These are phyloP conservation scores for Suhomyces sp. DNA, from an alignment of 805 yeast species.

Conservation along the genomic window DNA sequence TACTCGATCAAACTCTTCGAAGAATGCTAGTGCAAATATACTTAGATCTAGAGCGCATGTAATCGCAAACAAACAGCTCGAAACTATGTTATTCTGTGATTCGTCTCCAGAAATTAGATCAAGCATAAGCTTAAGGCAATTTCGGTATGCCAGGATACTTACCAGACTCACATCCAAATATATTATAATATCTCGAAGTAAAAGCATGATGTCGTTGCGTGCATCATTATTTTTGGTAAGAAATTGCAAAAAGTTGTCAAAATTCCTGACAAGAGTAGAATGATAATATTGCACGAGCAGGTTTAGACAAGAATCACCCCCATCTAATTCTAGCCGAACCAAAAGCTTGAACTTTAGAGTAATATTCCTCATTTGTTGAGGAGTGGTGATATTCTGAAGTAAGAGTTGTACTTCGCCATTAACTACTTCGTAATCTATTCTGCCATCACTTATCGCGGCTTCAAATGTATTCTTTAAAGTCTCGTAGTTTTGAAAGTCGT, in stretches of 20 bases:
- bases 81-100: constrained; percentile 2
- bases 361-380: neutral
- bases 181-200: neutral
- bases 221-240: neutral
- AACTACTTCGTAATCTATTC: neutral
- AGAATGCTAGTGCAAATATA: constrained; percentile 7
- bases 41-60: constrained; percentile 9
- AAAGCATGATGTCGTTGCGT: neutral
- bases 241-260: neutral
- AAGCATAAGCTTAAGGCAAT: neutral
- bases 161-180: neutral
- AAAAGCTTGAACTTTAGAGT: neutral
- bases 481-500: neutral
- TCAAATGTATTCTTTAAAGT: neutral
- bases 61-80: constrained; percentile 6
- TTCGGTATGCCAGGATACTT: neutral
- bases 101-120: constrained; percentile 1
- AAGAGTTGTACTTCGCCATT: neutral
- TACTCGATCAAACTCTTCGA: neutral
- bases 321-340: neutral
- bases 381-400: neutral
- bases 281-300: neutral
- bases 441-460: neutral
- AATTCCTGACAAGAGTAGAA: neutral
- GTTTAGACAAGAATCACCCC: neutral